These are phyloP conservation scores for Astrothelium macrocarpum DNA, from an alignment of 495 filamentous ascomycete species.

Conservation along the genomic window DNA sequence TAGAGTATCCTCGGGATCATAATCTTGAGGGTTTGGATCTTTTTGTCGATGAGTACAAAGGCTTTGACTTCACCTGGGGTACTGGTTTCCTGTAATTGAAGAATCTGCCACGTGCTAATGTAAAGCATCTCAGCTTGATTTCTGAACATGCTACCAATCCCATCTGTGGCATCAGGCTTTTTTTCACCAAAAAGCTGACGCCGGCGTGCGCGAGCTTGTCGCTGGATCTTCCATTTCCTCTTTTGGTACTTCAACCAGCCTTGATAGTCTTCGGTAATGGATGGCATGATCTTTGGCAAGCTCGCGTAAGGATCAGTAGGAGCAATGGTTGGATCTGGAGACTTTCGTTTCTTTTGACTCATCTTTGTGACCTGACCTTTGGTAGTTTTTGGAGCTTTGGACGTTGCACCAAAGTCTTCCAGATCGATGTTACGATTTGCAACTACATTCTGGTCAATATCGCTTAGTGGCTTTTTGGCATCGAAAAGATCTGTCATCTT, in stretches of 20 bases:
- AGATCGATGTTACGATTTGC: slow-evolving; percentile 57
- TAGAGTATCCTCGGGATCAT: slow-evolving; percentile 84
- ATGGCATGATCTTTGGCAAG: slow-evolving; percentile 78
- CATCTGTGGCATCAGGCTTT: slow-evolving; percentile 53
- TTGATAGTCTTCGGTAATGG: slow-evolving; percentile 74
- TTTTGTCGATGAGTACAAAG: slow-evolving; percentile 86
- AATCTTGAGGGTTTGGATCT: slow-evolving; percentile 78
- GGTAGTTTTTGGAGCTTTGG: slow-evolving; percentile 55
- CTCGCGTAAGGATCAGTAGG: slow-evolving; percentile 70
- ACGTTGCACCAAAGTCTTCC: slow-evolving; percentile 69
- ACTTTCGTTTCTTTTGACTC: slow-evolving; percentile 70
- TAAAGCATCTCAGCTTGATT: slow-evolving; percentile 85
- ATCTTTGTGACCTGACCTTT: slow-evolving; percentile 54
- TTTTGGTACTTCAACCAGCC: slow-evolving; percentile 94
- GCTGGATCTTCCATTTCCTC: slow-evolving; percentile 97
- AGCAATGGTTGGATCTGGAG: slow-evolving; percentile 47
- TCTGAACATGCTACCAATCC: slow-evolving; percentile 78
- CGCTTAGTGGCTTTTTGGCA: slow-evolving; percentile 56
- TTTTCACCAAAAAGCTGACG: slow-evolving; percentile 91
- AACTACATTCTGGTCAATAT: slow-evolving; percentile 60
- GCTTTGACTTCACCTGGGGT: slow-evolving; percentile 77
- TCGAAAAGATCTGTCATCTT: slow-evolving; percentile 94
- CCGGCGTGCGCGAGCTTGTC: slow-evolving; percentile 75
- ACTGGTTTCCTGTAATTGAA: slow-evolving; percentile 74
- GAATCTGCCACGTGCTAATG: slow-evolving; percentile 85